Percentiles rank a stretch among this genome's conserved stretches.
phyloP scores from a whole-genome alignment of 805 yeast genomes.

The Cyberlindnera veronae region DNA sequence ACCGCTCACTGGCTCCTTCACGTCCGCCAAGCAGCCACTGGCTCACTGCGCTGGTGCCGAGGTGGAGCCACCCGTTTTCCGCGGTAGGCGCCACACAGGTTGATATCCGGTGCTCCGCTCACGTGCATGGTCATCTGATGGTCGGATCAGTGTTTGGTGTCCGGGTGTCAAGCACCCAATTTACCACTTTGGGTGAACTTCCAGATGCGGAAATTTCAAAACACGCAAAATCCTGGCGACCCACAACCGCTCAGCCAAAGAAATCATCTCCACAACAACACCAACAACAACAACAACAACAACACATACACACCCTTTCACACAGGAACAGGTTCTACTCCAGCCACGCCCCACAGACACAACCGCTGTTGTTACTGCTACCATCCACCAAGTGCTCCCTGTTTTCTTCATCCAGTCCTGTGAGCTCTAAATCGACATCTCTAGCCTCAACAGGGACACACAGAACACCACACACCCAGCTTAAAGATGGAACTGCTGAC shows the following conservation, averaged over 20 bases:
- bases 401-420: no score
- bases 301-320: no score
- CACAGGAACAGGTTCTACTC: no score
- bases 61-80: no score
- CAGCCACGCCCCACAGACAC: no score
- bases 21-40: no score
- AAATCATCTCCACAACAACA: conserved; percentile 1
- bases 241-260: background rate
- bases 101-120: background rate
- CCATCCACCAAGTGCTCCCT: no score
- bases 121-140: no score
- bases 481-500: conserved; percentile 21
- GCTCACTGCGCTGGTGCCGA: no score
- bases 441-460: background rate
- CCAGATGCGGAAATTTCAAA: conserved; percentile 25
- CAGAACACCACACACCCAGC: background rate
- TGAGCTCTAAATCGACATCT: no score
- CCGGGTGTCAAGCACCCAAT: conserved; percentile 7
- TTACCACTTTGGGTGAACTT: conserved; percentile 15
- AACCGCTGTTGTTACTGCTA: no score
- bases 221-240: conserved; percentile 12
- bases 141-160: background rate
- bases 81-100: no score
- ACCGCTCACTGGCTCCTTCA: background rate
- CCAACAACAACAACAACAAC: background rate